A percentile compares a stretch with the other conserved stretches of the same genome.
These are phyloP conservation scores for Stentor coeruleus DNA, from an alignment of 73 alveolate genomes.

Conservation along the genomic window DNA sequence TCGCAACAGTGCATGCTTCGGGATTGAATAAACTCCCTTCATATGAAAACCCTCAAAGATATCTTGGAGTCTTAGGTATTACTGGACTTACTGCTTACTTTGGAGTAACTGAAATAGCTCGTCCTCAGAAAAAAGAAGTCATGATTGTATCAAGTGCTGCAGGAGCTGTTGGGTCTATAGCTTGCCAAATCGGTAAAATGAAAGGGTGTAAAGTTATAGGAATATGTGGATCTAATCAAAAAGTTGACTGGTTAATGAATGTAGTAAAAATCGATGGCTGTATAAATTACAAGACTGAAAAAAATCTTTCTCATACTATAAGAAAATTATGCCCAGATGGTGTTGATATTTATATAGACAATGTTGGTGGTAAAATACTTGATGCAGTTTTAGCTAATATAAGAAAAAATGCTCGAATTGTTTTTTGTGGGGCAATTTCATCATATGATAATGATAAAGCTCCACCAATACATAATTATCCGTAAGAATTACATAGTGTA, in stretches of 20 bases:
- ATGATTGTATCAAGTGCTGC: constrained; percentile 34
- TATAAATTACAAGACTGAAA: constrained; percentile 20
- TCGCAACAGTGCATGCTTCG: neutral
- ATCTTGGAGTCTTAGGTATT: constrained; percentile 22
- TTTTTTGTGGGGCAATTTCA: constrained; percentile 32
- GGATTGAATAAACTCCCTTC: neutral
- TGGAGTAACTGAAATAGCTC: constrained; percentile 19
- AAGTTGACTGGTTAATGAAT: constrained; percentile 10
- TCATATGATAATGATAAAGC: constrained; percentile 10
- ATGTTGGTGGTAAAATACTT: constrained; percentile 34
- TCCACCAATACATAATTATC: constrained; percentile 16
- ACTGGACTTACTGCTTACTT: constrained; percentile 31
- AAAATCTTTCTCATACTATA: constrained; percentile 3
- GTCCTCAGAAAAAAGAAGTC: neutral
- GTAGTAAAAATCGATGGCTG: constrained; percentile 1
- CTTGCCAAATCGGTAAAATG: constrained; percentile 33
- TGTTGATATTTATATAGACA: constrained; percentile 30
- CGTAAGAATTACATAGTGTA: neutral
- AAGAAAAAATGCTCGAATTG: constrained; percentile 28
- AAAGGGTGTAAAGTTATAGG: constrained; percentile 32
- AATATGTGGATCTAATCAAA: constrained; percentile 27
- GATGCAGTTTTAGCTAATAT: constrained; percentile 25
- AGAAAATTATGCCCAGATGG: constrained; percentile 26
- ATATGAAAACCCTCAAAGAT: constrained; percentile 19
- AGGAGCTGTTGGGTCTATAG: constrained; percentile 36